A percentile compares a stretch with the other conserved stretches of the same genome.
Conservation (phyloP, 352 stramenopile genomes). For the Hyaloperonospora brassicae region DNA sequence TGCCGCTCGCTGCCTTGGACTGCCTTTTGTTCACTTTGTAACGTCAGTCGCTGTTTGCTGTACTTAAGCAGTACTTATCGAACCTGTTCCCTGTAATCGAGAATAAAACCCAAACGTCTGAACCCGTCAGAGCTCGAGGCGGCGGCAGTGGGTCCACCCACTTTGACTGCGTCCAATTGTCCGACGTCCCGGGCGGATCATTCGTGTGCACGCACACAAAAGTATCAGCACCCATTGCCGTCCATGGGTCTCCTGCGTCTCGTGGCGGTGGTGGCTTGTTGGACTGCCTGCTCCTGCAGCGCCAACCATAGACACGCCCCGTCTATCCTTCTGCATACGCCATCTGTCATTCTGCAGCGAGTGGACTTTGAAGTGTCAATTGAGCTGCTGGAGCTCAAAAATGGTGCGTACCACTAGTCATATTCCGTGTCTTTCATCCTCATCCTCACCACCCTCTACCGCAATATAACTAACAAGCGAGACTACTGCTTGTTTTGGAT, state of each 20-base stretch:
- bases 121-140: too few species aligned
- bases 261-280: conserved; percentile 3
- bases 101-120: too few species aligned
- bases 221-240: not conserved
- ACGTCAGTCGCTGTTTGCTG: conserved; percentile 11
- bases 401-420: conserved; percentile 31
- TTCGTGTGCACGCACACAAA: not conserved
- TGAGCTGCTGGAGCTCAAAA: conserved; percentile 60
- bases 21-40: too few species aligned
- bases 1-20: not conserved
- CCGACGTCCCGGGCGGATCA: too few species aligned
- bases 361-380: conserved; percentile 64
- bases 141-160: too few species aligned
- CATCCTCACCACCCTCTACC: not conserved
- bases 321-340: conserved; percentile 26
- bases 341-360: conserved; percentile 62
- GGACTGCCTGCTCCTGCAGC: conserved; percentile 4
- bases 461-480: conserved; percentile 1
- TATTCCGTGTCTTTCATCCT: not conserved
- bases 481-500: not conserved
- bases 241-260: conserved; percentile 7
- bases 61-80: conserved; percentile 7
- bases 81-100: too few species aligned
- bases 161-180: too few species aligned
- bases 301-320: conserved; percentile 7